A percentile compares a stretch with the other conserved stretches of the same genome.
Conservation (phyloP, 495 filamentous ascomycete species). For the Penicillium waksmanii region DNA sequence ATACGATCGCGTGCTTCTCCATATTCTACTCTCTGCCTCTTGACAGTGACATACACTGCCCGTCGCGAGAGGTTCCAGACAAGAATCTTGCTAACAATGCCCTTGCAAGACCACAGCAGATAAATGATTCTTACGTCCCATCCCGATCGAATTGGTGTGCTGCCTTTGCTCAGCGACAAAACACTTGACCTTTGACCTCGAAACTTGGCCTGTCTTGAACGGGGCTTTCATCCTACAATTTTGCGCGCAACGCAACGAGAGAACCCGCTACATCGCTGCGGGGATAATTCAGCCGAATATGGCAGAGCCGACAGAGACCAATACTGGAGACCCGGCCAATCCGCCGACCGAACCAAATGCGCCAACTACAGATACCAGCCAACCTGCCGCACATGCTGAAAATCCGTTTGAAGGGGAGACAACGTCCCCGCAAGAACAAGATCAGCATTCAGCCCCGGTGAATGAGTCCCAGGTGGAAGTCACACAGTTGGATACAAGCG, state of each 20-base stretch:
- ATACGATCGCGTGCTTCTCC: background rate
- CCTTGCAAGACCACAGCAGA: constrained; percentile 23
- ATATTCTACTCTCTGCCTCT: background rate
- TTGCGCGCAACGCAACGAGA: background rate
- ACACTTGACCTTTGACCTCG: constrained; percentile 31
- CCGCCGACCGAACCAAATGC: constrained; percentile 27
- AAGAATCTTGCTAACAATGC: constrained; percentile 18
- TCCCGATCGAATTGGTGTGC: constrained; percentile 31
- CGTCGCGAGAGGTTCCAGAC: background rate
- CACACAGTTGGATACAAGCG: constrained; percentile 6
- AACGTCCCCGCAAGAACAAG: background rate
- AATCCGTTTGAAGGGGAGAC: constrained; percentile 16
- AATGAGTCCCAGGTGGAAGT: constrained; percentile 7
- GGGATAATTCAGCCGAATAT: constrained; percentile 25
- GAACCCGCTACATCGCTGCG: background rate
- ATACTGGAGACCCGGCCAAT: constrained; percentile 35
- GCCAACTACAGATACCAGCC: constrained; percentile 21
- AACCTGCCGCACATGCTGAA: constrained; percentile 10
- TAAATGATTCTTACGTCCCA: constrained; percentile 36
- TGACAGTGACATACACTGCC: background rate
- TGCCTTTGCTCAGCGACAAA: constrained; percentile 30
- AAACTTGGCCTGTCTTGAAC: constrained; percentile 14
- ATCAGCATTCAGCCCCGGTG: background rate
- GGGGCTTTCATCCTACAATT: constrained; percentile 4
- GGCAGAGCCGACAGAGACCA: constrained; percentile 41